Conservation (phyloP, 345 rosid genomes). For the Citrus sinensis region DNA sequence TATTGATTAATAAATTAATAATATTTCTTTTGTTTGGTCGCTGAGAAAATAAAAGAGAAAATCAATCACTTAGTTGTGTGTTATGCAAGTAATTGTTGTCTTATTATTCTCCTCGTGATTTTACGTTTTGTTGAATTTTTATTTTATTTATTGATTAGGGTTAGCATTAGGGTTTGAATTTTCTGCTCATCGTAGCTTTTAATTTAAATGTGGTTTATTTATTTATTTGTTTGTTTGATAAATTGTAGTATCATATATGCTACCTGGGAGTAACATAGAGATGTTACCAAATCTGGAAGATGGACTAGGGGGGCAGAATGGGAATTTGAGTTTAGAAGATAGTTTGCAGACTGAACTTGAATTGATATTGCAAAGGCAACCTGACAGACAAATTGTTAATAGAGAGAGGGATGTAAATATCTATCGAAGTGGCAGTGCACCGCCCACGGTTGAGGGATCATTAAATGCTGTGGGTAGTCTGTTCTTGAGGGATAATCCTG, state of each 20-base stretch:
- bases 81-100: neutral
- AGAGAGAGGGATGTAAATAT: constrained; percentile 51
- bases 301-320: constrained; percentile 42
- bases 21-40: constrained; percentile 16
- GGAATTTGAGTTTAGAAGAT: constrained; percentile 56
- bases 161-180: neutral
- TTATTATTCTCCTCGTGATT: neutral
- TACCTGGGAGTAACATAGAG: constrained; percentile 52
- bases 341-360: constrained; percentile 65
- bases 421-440: constrained; percentile 88
- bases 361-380: constrained; percentile 54
- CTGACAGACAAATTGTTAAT: constrained; percentile 37
- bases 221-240: neutral
- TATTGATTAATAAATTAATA: neutral
- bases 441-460: constrained; percentile 93
- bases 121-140: neutral
- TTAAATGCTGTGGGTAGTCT: constrained; percentile 67
- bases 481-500: constrained; percentile 45
- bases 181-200: neutral
- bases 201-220: neutral
- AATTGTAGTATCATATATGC: constrained; percentile 37
- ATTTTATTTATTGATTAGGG: neutral
- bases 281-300: constrained; percentile 47
- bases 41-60: constrained; percentile 1
- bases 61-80: neutral